These are phyloP conservation scores for Hirsutella rhossiliensis DNA, from an alignment of 2,329 filamentous ascomycete genomes.

Conservation along the genomic window DNA sequence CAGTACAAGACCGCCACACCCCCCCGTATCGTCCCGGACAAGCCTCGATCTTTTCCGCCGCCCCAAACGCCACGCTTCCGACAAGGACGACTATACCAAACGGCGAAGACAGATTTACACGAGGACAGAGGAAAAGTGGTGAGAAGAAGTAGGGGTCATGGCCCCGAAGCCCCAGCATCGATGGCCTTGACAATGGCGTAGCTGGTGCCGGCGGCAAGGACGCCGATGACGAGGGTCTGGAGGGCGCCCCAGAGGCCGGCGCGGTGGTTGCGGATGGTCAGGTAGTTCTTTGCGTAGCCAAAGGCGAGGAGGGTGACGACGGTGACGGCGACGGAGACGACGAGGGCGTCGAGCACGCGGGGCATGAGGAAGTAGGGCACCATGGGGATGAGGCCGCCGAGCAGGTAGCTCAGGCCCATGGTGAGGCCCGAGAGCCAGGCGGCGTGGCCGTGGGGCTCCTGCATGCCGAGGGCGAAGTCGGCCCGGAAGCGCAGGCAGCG, in stretches of 20 bases:
- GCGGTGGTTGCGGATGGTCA: slow-evolving; percentile 36
- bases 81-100: neutral
- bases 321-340: slow-evolving; percentile 48
- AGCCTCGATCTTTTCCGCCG: too few relatives aligned
- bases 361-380: slow-evolving; percentile 54
- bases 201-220: slow-evolving; percentile 52
- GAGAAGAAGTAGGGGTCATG: neutral
- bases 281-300: slow-evolving; percentile 51
- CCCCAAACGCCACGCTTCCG: too few relatives aligned
- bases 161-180: slow-evolving; percentile 18
- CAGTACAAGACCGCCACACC: too few relatives aligned
- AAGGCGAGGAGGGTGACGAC: slow-evolving; percentile 48
- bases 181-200: slow-evolving; percentile 50
- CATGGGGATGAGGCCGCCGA: slow-evolving; percentile 60
- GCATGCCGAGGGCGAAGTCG: slow-evolving; percentile 41
- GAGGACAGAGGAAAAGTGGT: neutral
- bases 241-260: slow-evolving; percentile 46
- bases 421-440: slow-evolving; percentile 48
- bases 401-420: slow-evolving; percentile 56
- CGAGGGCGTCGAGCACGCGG: slow-evolving; percentile 35
- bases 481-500: slow-evolving; percentile 46
- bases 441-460: slow-evolving; percentile 28
- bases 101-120: neutral
- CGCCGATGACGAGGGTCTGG: slow-evolving; percentile 54
- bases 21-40: too few relatives aligned